Conservation (phyloP, 2,329 filamentous ascomycete species). For the Fusarium hainanense region DNA sequence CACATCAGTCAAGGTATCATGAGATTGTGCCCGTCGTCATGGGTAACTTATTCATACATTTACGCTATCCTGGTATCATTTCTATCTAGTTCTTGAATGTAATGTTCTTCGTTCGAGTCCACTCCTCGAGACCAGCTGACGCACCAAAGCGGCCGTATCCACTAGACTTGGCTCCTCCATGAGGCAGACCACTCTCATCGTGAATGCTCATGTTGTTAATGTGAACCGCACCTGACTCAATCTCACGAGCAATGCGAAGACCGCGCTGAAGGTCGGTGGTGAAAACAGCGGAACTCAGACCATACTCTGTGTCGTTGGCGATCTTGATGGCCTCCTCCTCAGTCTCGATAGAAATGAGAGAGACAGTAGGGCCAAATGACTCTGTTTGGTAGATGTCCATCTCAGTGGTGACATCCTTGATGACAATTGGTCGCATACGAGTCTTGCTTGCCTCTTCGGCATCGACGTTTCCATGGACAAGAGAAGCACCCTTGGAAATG, state of each 20-base stretch:
- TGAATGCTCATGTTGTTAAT: slow-evolving; percentile 75
- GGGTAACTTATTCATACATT: background rate
- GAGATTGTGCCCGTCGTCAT: no score
- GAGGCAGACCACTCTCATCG: slow-evolving; percentile 71
- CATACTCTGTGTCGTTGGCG: slow-evolving; percentile 86
- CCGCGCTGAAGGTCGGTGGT: slow-evolving; percentile 73
- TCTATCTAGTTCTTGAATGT: slow-evolving; percentile 60
- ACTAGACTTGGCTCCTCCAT: slow-evolving; percentile 73
- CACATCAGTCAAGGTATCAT: no score
- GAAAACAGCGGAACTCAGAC: slow-evolving; percentile 77
- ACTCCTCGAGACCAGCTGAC: slow-evolving; percentile 67
- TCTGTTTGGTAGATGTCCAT: slow-evolving; percentile 84
- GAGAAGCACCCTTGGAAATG: slow-evolving; percentile 70
- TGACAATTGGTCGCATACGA: slow-evolving; percentile 71
- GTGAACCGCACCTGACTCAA: slow-evolving; percentile 75
- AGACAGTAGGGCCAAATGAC: slow-evolving; percentile 81
- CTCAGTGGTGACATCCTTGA: slow-evolving; percentile 67
- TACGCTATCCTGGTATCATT: background rate
- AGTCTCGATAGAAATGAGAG: slow-evolving; percentile 71
- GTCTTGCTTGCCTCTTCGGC: slow-evolving; percentile 49
- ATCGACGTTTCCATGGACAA: slow-evolving; percentile 55
- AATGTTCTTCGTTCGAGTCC: slow-evolving; percentile 71
- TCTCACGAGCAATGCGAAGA: slow-evolving; percentile 68
- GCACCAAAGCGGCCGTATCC: slow-evolving; percentile 72
- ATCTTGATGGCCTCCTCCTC: slow-evolving; percentile 79